Evolutionary conservation across 2,329 filamentous ascomycete species (phyloP).

Genomic region (Phoma herbarum): DNA sequence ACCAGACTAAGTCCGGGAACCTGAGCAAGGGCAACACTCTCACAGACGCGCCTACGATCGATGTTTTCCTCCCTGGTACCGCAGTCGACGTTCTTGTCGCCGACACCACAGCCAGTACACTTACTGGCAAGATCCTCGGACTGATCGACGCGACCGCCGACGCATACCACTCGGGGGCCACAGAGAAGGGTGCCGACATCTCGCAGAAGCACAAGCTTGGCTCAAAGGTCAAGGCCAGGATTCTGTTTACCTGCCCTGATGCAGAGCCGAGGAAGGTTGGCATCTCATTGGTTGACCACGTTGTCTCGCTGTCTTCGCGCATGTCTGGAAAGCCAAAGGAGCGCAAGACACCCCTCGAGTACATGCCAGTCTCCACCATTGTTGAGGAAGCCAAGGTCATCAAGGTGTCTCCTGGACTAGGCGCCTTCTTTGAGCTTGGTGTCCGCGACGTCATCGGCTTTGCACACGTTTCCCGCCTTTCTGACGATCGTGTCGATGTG

Average conservation of each 20-base stretch:
- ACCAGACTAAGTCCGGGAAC: slow-evolving; percentile 74
- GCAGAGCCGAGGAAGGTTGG: slow-evolving; percentile 84
- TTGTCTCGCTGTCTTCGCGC: slow-evolving; percentile 68
- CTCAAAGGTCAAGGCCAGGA: slow-evolving; percentile 82
- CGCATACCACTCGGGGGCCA: slow-evolving; percentile 83
- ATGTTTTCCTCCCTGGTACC: slow-evolving; percentile 91
- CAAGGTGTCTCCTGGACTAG: slow-evolving; percentile 80
- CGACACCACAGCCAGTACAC: slow-evolving; percentile 75
- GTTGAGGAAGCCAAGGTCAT: slow-evolving; percentile 81
- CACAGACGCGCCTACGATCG: slow-evolving; percentile 82
- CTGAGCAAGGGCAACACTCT: slow-evolving; percentile 71
- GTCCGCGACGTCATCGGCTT: slow-evolving; percentile 78
- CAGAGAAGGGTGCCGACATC: slow-evolving; percentile 73
- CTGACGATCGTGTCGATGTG: slow-evolving; percentile 87
- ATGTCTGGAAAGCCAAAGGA: slow-evolving; percentile 50
- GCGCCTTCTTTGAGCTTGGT: slow-evolving; percentile 80
- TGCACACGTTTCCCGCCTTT: slow-evolving; percentile 91
- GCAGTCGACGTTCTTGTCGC: slow-evolving; percentile 84
- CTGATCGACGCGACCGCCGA: slow-evolving; percentile 91
- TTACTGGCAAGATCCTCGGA: slow-evolving; percentile 91
- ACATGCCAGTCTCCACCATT: slow-evolving; percentile 75
- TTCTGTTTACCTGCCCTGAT: slow-evolving; percentile 86
- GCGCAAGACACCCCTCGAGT: slow-evolving; percentile 64
- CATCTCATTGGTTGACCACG: slow-evolving; percentile 86
- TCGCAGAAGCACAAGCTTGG: slow-evolving; percentile 83